Base-by-base conservation (phyloP, 352 stramenopile species). In the Globisporangium cylindrosporum region DNA sequence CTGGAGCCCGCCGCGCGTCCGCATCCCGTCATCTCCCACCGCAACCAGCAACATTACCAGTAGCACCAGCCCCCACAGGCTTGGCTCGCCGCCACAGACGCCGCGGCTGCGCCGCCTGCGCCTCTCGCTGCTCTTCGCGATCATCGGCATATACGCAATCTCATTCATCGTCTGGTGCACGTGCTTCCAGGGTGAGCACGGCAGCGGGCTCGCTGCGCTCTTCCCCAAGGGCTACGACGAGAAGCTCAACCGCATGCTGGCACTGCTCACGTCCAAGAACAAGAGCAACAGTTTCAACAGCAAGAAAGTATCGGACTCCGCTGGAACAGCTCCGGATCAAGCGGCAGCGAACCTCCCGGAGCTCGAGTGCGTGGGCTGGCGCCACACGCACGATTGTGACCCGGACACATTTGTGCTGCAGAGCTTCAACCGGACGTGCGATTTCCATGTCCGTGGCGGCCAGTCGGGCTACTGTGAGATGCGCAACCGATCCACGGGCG, bases 381-480 rank as follows among this genome's bases (percentile, higher is more conserved):
- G 73, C 58, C 76, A 83, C 58, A 87, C 81, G 9, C 73, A 78
- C 49, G 77, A 63, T 46, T 91, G 82, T 67, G 63, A 73, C 9
- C 70, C 74, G 0, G 32, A 78, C 46, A 68, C 67, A 34, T 57
- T 61, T 1, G 67, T 82, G 43, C 43, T 77, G 18, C 27, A 64
- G 55, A 74, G 60, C 12, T 76, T 62, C 58, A 77, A 86, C 68
- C 70, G 70, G 55, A 73, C 68, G 9, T 91, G 82, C 41, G 63
- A 81, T 54, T 71, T 75, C 25, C 73, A 75, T 29, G 69, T 89
- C 10, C 69, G 62, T 24, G 76, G 73, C 25, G 74, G 74, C 59
- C 46, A 75, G 51, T 70, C 74, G 2, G 82, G 82, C 14, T 89
- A 83, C 71, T 91, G 82, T 62, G 56, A 82, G 4, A 76, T 89